Conservation (phyloP, 257 asterid species). For the Coffea eugenioides region DNA sequence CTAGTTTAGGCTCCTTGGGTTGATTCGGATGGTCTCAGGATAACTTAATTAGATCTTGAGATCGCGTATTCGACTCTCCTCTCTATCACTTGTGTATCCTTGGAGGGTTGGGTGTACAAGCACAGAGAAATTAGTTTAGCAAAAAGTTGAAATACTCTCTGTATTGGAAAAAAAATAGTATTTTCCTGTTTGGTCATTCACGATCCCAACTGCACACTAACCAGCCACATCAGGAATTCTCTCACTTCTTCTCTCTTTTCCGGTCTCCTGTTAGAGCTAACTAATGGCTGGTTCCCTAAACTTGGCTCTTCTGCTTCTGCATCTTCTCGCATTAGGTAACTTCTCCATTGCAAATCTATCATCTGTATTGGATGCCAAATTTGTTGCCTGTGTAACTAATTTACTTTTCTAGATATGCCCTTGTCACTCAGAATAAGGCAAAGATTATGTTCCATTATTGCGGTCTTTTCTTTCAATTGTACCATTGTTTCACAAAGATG, state of each 20-base stretch:
- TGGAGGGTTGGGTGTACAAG: no score
- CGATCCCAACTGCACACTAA: constrained; percentile 7
- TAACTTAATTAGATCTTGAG: no score
- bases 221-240: background rate
- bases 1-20: no score
- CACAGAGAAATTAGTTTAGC: no score
- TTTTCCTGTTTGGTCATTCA: background rate
- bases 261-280: background rate
- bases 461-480: background rate
- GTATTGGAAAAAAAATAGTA: no score
- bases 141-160: no score
- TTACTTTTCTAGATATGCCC: background rate
- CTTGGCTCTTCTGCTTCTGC: constrained; percentile 5
- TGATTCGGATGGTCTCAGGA: no score
- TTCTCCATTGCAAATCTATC: background rate
- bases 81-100: no score
- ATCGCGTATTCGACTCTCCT: no score
- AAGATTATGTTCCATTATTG: background rate
- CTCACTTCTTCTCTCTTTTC: background rate
- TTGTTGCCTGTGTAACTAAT: background rate
- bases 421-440: background rate
- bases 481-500: background rate
- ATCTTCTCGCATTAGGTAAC: constrained; percentile 14
- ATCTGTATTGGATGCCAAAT: background rate
- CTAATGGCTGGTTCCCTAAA: constrained; percentile 15